Evolutionary conservation across 345 rosid genomes (phyloP), one percentile per base, ranked within the genome.

Genomic region (Salix purpurea): DNA sequence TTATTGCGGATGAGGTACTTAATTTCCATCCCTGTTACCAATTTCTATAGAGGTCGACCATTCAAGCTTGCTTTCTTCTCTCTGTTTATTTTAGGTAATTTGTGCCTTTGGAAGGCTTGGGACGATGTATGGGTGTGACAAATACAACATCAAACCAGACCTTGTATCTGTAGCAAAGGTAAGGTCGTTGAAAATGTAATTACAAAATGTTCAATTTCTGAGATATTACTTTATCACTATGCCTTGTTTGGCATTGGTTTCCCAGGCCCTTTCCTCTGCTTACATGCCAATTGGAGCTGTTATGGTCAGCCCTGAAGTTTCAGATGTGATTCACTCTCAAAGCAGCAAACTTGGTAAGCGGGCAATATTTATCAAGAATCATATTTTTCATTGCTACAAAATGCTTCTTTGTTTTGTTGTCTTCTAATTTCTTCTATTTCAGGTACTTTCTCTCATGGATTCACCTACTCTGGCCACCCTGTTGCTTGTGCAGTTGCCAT

Each of bases 61-160:
- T 61, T 60, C 6, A 60, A 39, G 24, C 50, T 67, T 34, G 42
- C 14, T 73, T 60, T 60, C 69, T 78, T 71, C 12, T 74, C 79
- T 71, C 54, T 72, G 48, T 73, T 52, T 73, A 52, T 54, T 74
- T 56, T 78, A 96, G 99, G 99, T 94, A 34, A 91, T 96, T 28
- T 92, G 98, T 86, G 99, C 97, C 70, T 96, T 94, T 87, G 99
- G 99, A 83, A 88, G 99, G 82, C 94, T 96, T 37, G 99, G 99
- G 24, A 88, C 95, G 14, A 92, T 92, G 98, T 94, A 76, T 85
- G 99, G 99, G 5, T 86, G 94, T 83, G 98, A 94, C 81, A 92
- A 90, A 83, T 96, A 88, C 89, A 86, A 87, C 82, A 91, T 93
- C n/a, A 90, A 91, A 77, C 97, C 98, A 62, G 98, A 91, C 78